These are phyloP conservation scores for Mayamaea pseudoterrestris DNA, from an alignment of 108 stramenopile genomes.

Conservation along the genomic window DNA sequence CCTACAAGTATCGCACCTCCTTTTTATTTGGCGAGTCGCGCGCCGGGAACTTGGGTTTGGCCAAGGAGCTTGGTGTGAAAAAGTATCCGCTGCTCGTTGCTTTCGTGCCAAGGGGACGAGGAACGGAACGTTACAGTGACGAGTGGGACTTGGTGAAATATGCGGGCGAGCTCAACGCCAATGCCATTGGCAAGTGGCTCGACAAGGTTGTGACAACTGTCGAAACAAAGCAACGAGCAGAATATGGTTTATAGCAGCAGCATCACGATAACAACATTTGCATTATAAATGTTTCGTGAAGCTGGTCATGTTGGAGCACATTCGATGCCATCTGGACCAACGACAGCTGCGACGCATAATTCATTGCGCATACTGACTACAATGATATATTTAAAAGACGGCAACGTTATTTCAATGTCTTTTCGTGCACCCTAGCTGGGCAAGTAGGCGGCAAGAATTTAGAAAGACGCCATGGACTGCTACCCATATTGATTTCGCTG, in stretches of 20 bases:
- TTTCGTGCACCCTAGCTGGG: too few species aligned
- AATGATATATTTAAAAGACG: too few species aligned
- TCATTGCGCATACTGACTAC: too few species aligned
- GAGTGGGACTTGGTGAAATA: constrained; percentile 14
- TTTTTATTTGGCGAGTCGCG: constrained; percentile 62
- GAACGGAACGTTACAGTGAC: constrained; percentile 7
- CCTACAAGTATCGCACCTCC: constrained; percentile 47
- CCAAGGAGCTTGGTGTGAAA: constrained; percentile 50
- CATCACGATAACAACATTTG: too few species aligned
- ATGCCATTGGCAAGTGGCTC: constrained; percentile 23
- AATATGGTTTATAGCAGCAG: not conserved
- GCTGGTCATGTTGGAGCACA: too few species aligned
- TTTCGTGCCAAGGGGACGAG: constrained; percentile 20
- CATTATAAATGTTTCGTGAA: too few species aligned
- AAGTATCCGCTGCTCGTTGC: constrained; percentile 54
- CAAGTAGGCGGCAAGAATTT: too few species aligned
- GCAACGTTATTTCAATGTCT: too few species aligned
- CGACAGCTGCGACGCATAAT: too few species aligned
- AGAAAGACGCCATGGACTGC: too few species aligned
- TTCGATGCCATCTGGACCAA: too few species aligned
- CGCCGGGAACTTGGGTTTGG: constrained; percentile 53
- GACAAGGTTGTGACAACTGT: not conserved
- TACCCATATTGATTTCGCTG: too few species aligned
- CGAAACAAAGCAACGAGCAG: not conserved
- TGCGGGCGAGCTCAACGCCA: constrained; percentile 11